Percentiles rank a stretch among this genome's conserved stretches.
These are phyloP conservation scores for Trichosporon sp. DNA, from an alignment of 1,284 basidiomycete species.

Conservation along the genomic window DNA sequence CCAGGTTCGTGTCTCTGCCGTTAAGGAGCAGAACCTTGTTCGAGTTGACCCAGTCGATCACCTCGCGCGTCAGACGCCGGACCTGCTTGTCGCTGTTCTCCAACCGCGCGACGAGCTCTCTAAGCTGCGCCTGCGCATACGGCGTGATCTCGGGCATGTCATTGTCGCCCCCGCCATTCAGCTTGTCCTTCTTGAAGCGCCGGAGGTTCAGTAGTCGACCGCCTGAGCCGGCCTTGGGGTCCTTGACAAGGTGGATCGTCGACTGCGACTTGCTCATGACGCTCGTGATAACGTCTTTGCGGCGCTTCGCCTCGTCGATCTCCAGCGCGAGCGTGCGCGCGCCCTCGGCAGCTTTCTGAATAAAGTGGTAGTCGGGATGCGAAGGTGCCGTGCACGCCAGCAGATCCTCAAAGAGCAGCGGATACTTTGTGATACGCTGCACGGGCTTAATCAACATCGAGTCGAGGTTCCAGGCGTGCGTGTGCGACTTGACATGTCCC, in stretches of 20 bases:
- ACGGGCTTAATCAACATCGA: conserved; percentile 84
- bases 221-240: conserved; percentile 13
- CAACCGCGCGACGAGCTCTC: conserved; percentile 30
- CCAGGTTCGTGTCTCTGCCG: conserved; percentile 29
- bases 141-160: conserved; percentile 22
- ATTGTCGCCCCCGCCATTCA: background rate
- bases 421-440: conserved; percentile 87
- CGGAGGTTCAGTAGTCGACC: conserved; percentile 27
- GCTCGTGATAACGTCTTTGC: conserved; percentile 71
- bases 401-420: conserved; percentile 73
- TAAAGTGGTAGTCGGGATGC: conserved; percentile 66
- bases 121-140: conserved; percentile 24
- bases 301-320: conserved; percentile 78
- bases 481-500: conserved; percentile 61
- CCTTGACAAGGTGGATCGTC: conserved; percentile 9
- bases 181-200: conserved; percentile 43
- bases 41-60: conserved; percentile 35
- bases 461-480: conserved; percentile 88
- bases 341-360: conserved; percentile 60
- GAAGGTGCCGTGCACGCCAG: conserved; percentile 68
- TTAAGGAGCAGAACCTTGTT: conserved; percentile 34
- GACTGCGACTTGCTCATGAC: conserved; percentile 36
- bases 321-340: conserved; percentile 73
- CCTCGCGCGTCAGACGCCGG: conserved; percentile 38
- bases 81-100: conserved; percentile 38